Evolutionary conservation across 768 basidiomycete species (phyloP), one percentile per base, ranked within the genome.

Genomic region (Xanthoconium stramineum): DNA sequence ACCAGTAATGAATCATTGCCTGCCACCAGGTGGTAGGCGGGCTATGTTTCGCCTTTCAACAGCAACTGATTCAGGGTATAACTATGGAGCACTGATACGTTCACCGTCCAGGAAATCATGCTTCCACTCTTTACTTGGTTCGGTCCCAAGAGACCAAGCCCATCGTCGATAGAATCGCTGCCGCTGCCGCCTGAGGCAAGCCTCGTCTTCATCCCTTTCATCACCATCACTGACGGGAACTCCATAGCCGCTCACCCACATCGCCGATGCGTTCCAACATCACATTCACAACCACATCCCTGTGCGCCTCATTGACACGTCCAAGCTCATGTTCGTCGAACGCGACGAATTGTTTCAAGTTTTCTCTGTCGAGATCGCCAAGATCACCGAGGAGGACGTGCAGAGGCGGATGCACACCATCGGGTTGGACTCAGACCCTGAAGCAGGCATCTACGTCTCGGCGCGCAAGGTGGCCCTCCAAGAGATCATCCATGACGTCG

Each of bases 211-310:
- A 24, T 14, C 24, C 12, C 3, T 36, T 30, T 43, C 3, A 10
- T 5, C 13, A 5, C 3, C 35, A 15, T 55, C 43, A 8, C 44
- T 56, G 32, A 58, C 45, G 14, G 50, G 28, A 20, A 44, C 2
- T 24, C 29, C 7, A 13, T 35, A 65, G 56, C 55, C 50, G 6
- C 42, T 39, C 15, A 1, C 47, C 10, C 20, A 58, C 15, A 50
- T 67, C 10, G 51, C 43, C 1, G 40, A 58, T 0, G 64, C 46
- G 28, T 70, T 68, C 39, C 56, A 15, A 6, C 11, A 59, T 5
- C 66, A 70, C 55, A 61, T 70, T 42, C 43, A 12, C 19, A 69
- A 70, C 32, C 58, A 70, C n/a, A 61, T 69, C 17, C 67, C 67
- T 14, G 43, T 56, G 13, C 66, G 68, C 13, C 55, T 68, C 13